Percentiles rank a stretch among this genome's conserved stretches.
Evolutionary conservation across 23 red algal genomes (phyloP).

Genomic region (Gracilaria domingensis): DNA sequence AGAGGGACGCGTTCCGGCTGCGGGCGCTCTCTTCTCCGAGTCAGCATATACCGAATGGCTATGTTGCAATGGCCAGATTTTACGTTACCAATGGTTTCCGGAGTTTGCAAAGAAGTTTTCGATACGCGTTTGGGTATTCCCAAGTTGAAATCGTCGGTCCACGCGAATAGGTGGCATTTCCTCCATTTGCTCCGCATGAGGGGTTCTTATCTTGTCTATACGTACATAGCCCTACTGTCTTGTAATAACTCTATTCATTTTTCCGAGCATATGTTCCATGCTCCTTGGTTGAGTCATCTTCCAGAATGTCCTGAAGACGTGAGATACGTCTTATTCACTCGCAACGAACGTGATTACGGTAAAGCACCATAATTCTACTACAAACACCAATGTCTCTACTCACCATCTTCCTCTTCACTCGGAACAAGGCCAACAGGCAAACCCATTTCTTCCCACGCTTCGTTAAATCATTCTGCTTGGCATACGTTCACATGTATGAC

Average conservation of each 20-base stretch:
- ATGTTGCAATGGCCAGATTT: slow-evolving; percentile 68
- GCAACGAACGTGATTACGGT: neutral
- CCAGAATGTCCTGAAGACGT: neutral
- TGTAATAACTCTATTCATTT: slow-evolving; percentile 20
- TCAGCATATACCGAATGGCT: slow-evolving; percentile 48
- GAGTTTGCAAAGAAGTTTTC: slow-evolving; percentile 39
- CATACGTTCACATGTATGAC: no score
- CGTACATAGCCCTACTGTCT: neutral
- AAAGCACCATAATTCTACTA: neutral
- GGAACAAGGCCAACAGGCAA: neutral
- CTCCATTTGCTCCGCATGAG: neutral
- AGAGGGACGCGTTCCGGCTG: slow-evolving; percentile 40
- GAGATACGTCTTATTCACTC: neutral
- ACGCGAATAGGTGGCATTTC: neutral
- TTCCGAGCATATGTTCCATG: neutral
- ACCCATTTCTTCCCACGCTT: neutral
- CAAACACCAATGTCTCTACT: neutral
- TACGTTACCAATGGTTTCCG: slow-evolving; percentile 41
- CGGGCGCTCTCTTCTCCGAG: slow-evolving; percentile 23
- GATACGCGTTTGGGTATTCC: slow-evolving; percentile 31
- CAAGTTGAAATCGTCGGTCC: slow-evolving; percentile 22
- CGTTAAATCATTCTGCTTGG: no score
- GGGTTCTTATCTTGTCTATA: slow-evolving; percentile 37
- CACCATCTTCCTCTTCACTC: neutral
- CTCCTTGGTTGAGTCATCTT: neutral